Percentiles rank a stretch among this genome's conserved stretches.
phyloP scores from a whole-genome alignment of 1,284 basidiomycete genomes.

The Malassezia sp. region DNA sequence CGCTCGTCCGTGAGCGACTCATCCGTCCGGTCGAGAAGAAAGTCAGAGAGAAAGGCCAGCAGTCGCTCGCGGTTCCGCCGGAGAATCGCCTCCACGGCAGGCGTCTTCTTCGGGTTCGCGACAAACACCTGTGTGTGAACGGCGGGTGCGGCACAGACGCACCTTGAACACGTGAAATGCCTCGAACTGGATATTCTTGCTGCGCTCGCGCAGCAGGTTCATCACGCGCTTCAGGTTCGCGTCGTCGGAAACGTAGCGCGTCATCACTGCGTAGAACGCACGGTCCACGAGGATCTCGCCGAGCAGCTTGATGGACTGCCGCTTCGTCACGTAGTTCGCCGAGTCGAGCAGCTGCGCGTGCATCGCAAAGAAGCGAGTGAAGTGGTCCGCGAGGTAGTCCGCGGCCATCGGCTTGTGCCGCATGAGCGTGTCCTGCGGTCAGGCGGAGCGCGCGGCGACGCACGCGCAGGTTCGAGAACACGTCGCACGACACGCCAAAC shows the following conservation, averaged over 20 bases:
- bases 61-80: slow-evolving; percentile 87
- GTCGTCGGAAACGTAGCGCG: slow-evolving; percentile 72
- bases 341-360: slow-evolving; percentile 86
- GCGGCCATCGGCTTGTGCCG: slow-evolving; percentile 95
- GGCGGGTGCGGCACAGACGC: no score
- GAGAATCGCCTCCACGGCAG: slow-evolving; percentile 82
- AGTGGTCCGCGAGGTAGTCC: slow-evolving; percentile 87
- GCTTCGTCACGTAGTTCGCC: slow-evolving; percentile 96
- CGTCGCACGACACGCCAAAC: slow-evolving; percentile 95
- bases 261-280: slow-evolving; percentile 97
- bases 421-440: slow-evolving; percentile 55
- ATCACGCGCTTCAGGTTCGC: slow-evolving; percentile 99
- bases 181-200: slow-evolving; percentile 98
- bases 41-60: slow-evolving; percentile 73
- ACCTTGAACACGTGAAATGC: slow-evolving; percentile 99
- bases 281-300: slow-evolving; percentile 95
- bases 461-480: slow-evolving; percentile 79
- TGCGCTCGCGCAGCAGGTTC: slow-evolving; percentile 92
- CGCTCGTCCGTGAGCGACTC: slow-evolving; percentile 47
- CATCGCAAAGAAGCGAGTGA: slow-evolving; percentile 73
- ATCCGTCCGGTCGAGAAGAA: slow-evolving; percentile 94
- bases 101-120: slow-evolving; percentile 96
- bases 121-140: no score
- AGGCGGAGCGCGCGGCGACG: neutral
- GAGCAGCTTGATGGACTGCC: slow-evolving; percentile 91